phyloP scores from a whole-genome alignment of 305 asterid genomes.

The Solanum hybrid region DNA sequence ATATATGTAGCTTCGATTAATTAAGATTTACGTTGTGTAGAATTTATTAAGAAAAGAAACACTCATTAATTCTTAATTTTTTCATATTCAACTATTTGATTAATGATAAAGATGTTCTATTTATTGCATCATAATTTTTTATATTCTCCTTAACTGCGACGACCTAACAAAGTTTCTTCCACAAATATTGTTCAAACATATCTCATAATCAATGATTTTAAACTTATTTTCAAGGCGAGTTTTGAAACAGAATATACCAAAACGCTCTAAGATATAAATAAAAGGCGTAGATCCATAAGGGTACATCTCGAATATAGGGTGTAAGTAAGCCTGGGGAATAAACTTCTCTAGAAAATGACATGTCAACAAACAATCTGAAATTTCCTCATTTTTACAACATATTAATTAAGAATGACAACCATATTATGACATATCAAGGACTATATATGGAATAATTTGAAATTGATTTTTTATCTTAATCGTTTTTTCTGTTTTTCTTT shows the following conservation, averaged over 20 bases:
- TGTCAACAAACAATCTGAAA: neutral
- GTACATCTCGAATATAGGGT: neutral
- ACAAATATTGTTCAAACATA: neutral
- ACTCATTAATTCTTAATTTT: no score
- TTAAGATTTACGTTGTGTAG: neutral
- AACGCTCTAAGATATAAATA: neutral
- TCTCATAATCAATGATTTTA: no score
- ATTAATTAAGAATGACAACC: neutral
- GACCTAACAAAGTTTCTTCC: neutral
- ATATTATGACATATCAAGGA: neutral
- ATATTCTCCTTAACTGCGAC: no score
- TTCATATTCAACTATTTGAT: no score
- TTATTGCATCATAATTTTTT: no score
- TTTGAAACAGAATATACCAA: neutral
- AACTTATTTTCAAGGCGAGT: neutral
- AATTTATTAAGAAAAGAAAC: no score
- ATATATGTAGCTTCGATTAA: neutral
- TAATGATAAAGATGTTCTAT: neutral
- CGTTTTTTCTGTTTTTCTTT: neutral
- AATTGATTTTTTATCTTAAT: neutral
- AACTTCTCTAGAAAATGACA: neutral
- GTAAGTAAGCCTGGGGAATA: neutral
- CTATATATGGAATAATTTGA: neutral
- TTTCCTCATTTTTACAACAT: neutral
- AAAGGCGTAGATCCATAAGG: neutral